Evolutionary conservation across 2,329 filamentous ascomycete genomes (phyloP).

Genomic region (Pestalotiopsis fici): DNA sequence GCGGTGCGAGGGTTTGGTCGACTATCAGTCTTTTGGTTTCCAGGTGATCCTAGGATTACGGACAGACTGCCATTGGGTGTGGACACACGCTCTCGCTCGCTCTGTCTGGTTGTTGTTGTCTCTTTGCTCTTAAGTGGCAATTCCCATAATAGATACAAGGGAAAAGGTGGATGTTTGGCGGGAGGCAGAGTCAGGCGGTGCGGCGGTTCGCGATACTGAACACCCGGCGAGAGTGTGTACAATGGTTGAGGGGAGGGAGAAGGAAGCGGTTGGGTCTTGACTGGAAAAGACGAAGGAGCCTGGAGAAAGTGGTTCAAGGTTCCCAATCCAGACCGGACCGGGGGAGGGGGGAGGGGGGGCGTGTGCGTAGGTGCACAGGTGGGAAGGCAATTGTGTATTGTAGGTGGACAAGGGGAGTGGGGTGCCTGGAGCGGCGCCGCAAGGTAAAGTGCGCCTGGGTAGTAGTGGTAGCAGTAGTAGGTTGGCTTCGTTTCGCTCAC

Average conservation of each 20-base stretch:
- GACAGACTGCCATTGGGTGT: conserved; percentile 24
- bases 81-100: conserved; percentile 10
- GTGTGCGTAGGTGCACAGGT: not conserved
- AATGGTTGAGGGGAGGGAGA: conserved; percentile 19
- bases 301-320: conserved; percentile 15
- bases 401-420: not conserved
- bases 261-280: conserved; percentile 20
- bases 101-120: no score
- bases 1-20: conserved; percentile 17
- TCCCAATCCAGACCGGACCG: conserved; percentile 12
- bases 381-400: not conserved
- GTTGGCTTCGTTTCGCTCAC: no score
- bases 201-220: conserved; percentile 23
- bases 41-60: conserved; percentile 20
- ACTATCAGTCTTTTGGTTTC: conserved; percentile 14
- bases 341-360: not conserved
- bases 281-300: conserved; percentile 9
- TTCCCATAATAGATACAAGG: conserved; percentile 18
- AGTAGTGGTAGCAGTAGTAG: no score
- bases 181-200: conserved; percentile 13
- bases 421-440: not conserved
- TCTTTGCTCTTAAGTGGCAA: conserved; percentile 14
- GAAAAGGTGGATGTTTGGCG: conserved; percentile 15
- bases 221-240: conserved; percentile 18
- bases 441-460: no score